A percentile compares a stretch with the other conserved stretches of the same genome.
Evolutionary conservation across 2,329 filamentous ascomycete species (phyloP).

Genomic region (Paecilomyces dactylethromorphus): DNA sequence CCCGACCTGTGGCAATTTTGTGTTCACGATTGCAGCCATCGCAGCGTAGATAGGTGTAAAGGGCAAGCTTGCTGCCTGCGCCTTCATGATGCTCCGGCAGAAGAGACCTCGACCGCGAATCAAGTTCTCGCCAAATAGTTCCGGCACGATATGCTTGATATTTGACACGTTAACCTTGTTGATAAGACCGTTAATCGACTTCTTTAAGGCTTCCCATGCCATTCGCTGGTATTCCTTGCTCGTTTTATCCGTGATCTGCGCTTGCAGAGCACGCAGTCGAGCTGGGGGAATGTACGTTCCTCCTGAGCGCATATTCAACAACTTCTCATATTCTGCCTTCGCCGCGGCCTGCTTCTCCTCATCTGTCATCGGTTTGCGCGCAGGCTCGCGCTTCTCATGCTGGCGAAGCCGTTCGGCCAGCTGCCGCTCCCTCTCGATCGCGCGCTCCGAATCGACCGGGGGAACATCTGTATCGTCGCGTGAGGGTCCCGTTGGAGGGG

Average conservation of each 20-base stretch:
- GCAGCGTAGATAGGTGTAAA: constrained; percentile 96
- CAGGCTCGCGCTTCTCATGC: constrained; percentile 41
- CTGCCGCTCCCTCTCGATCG: constrained; percentile 44
- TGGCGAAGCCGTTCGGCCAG: constrained; percentile 49
- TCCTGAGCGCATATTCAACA: constrained; percentile 86
- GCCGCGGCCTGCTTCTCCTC: constrained; percentile 82
- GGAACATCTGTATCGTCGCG: constrained; percentile 35
- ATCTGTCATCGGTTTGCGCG: constrained; percentile 54
- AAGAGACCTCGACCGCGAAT: constrained; percentile 86
- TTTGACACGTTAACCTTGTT: constrained; percentile 99
- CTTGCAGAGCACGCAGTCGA: constrained; percentile 81
- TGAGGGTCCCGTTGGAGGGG: constrained; percentile 32
- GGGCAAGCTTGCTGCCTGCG: constrained; percentile 87
- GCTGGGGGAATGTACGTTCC: constrained; percentile 96
- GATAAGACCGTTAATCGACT: constrained; percentile 96
- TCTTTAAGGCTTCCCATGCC: constrained; percentile 98
- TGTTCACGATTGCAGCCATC: constrained; percentile 95
- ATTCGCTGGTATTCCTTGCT: constrained; percentile 98
- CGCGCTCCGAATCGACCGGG: constrained; percentile 44
- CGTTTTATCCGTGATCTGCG: constrained; percentile 92
- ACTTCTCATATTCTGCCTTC: constrained; percentile 88
- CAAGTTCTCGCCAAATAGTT: constrained; percentile 91
- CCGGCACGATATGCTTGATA: constrained; percentile 94
- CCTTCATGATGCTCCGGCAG: constrained; percentile 96
- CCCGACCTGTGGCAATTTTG: constrained; percentile 89